Evolutionary conservation across 2,329 filamentous ascomycete genomes (phyloP).

Genomic region (Thielaviopsis ethacetica): DNA sequence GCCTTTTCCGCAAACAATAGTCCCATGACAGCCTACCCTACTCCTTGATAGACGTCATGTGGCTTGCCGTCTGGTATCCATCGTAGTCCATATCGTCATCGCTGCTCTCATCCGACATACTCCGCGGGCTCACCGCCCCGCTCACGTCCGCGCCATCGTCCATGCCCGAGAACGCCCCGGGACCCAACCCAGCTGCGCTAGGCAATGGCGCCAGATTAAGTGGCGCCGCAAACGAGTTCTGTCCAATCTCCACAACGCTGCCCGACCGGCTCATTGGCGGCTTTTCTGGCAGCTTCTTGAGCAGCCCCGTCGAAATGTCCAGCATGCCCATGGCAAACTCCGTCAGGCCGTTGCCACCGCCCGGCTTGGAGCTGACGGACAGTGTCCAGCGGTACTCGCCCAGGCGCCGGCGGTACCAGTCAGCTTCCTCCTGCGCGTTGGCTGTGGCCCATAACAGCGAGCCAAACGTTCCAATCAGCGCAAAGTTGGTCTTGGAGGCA

Average conservation of each 20-base stretch:
- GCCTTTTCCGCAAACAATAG: not conserved
- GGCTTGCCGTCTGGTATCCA: conserved; percentile 5
- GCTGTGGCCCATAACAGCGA: conserved; percentile 80
- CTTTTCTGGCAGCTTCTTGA: conserved; percentile 56
- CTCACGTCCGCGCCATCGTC: conserved; percentile 27
- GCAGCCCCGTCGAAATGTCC: conserved; percentile 51
- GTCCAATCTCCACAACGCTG: conserved; percentile 31
- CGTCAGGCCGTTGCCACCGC: conserved; percentile 39
- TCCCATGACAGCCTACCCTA: not conserved
- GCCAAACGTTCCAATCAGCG: conserved; percentile 86
- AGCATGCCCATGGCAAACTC: conserved; percentile 65
- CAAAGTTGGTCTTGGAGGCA: conserved; percentile 78
- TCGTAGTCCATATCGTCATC: conserved; percentile 40
- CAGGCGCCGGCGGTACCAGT: conserved; percentile 75
- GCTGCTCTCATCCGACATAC: conserved; percentile 32
- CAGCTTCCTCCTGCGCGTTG: conserved; percentile 72
- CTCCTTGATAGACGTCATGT: conserved; percentile 9
- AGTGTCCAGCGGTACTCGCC: conserved; percentile 91
- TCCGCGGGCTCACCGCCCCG: conserved; percentile 34
- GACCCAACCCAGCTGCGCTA: conserved; percentile 18
- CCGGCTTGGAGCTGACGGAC: conserved; percentile 64
- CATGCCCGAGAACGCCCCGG: conserved; percentile 19
- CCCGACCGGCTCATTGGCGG: conserved; percentile 43
- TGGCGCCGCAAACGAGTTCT: conserved; percentile 6
- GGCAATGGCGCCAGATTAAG: not conserved